A percentile compares a stretch with the other conserved stretches of the same genome.
Evolutionary conservation across 768 basidiomycete genomes (phyloP).

Genomic region (Scleroderma citrinum): DNA sequence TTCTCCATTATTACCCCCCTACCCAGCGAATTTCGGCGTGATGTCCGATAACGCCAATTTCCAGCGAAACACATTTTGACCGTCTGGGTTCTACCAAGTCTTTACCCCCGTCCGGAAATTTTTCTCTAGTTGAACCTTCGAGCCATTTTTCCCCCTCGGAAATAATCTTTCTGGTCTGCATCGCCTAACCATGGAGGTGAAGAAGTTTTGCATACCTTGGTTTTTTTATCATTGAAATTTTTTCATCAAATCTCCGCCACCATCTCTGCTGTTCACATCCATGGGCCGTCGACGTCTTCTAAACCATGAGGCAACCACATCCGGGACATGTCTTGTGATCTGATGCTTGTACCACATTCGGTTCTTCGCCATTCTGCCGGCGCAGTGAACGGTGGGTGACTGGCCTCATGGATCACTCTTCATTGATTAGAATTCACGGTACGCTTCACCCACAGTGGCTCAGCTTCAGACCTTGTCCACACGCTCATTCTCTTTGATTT

Average conservation of each 20-base stretch:
- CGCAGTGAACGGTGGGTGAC: conserved; percentile 8
- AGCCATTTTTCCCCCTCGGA: neutral
- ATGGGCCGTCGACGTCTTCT: neutral
- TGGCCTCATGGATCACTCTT: conserved; percentile 23
- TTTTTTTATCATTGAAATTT: too few relatives aligned
- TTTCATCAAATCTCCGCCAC: too few relatives aligned
- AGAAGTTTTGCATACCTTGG: too few relatives aligned
- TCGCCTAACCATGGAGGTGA: too few relatives aligned
- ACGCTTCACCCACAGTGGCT: conserved; percentile 10
- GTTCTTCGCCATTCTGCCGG: neutral
- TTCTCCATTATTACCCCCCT: conserved; percentile 6
- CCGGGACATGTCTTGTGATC: conserved; percentile 4
- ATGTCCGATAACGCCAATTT: conserved; percentile 8
- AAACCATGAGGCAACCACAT: neutral
- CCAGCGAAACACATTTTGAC: conserved; percentile 3
- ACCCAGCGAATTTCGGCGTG: conserved; percentile 7
- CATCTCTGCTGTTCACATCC: neutral
- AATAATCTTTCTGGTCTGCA: too few relatives aligned
- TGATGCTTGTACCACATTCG: conserved; percentile 7
- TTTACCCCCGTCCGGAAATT: conserved; percentile 11
- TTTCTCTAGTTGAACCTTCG: conserved; percentile 24
- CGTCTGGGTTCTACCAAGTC: conserved; percentile 6
- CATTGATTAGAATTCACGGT: conserved; percentile 16
- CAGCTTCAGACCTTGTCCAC: conserved; percentile 12
- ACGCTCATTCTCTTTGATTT: conserved; percentile 10